Evolutionary conservation across 306 rosid species (phyloP), one percentile per base, ranked within the genome.

Genomic region (Dalbergia oliveri): DNA sequence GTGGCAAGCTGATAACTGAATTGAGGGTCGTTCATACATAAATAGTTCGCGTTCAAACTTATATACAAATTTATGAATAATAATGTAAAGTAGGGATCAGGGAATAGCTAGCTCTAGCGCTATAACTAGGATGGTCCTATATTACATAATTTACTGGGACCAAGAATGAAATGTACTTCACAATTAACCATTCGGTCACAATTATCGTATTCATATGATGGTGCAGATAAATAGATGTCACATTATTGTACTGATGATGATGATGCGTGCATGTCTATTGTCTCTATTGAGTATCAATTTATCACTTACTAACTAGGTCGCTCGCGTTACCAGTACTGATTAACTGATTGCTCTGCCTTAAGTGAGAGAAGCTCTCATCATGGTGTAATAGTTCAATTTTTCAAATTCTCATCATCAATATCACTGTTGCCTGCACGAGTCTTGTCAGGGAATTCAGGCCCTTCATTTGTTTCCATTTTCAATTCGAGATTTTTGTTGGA

Each of bases 81-180:
- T 69, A 53, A 14, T 49, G 23, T 58, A 59, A 34, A 49, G 31
- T 59, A 56, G 21, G 33, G 45, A 50, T 80, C 12, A 14, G 73
- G 73, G 73, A 72, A 26, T 57, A 79, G 77, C 65, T 49, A 71
- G 43, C 56, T 13, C 19, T 64, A 76, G 64, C 65, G 53, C 73
- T 69, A 45, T 12, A 33, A 19, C 16, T 69, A 82, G 86, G 69
- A 70, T 82, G 82, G 86, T 70, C 86, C 82, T 79, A 33, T 34
- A 19, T 21, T 43, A 16, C 23, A 31, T 19, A 76, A 67, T 53
- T 67, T 11, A 45, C 14, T 5, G 31, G 16, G 51, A 69, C 59
- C 47, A 43, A 69, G 14, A 54, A 53, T 60, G 39, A 47, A 68
- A 68, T 41, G 5, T 43, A 61, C 19, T 44, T 44, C 12, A 75